Evolutionary conservation across 805 yeast species (phyloP).

Genomic region (Starmerella sirachaensis): DNA sequence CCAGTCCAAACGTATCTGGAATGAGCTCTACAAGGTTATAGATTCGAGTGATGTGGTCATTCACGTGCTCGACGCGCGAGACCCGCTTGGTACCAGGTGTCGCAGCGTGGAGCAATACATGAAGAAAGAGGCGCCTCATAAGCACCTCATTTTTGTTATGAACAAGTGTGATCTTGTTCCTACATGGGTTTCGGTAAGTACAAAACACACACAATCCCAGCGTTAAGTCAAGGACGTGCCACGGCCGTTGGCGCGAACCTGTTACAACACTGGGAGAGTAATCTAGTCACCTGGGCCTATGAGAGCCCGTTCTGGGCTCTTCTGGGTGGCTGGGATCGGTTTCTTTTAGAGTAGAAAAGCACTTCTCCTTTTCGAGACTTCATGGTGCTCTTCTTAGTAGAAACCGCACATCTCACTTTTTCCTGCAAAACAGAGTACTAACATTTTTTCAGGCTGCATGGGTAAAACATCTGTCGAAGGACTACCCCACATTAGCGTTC

Average conservation of each 20-base stretch:
- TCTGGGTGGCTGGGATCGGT: constrained; percentile 33
- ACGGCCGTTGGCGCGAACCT: constrained; percentile 55
- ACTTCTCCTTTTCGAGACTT: constrained; percentile 20
- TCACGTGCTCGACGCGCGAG: constrained; percentile 94
- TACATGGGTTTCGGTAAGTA: constrained; percentile 98
- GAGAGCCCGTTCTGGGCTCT: constrained; percentile 40
- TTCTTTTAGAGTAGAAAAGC: constrained; percentile 73
- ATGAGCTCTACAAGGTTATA: constrained; percentile 89
- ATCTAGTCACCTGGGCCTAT: constrained; percentile 42
- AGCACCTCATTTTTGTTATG: constrained; percentile 84
- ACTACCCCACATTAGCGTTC: constrained; percentile 89
- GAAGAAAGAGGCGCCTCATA: constrained; percentile 88
- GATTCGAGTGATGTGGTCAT: constrained; percentile 96
- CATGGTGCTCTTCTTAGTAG: constrained; percentile 62
- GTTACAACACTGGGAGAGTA: constrained; percentile 96
- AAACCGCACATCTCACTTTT: constrained; percentile 51
- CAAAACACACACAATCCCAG: constrained; percentile 40
- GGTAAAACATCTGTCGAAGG: constrained; percentile 89
- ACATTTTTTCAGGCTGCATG: constrained; percentile 73
- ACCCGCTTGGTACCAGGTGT: constrained; percentile 94
- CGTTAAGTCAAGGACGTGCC: constrained; percentile 41
- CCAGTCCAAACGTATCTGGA: constrained; percentile 97
- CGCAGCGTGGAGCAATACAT: constrained; percentile 85
- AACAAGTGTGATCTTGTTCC: constrained; percentile 98
- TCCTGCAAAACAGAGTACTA: constrained; percentile 26